Base-by-base conservation (phyloP, 2,329 filamentous ascomycete species). In the Fusarium ramigenum region DNA sequence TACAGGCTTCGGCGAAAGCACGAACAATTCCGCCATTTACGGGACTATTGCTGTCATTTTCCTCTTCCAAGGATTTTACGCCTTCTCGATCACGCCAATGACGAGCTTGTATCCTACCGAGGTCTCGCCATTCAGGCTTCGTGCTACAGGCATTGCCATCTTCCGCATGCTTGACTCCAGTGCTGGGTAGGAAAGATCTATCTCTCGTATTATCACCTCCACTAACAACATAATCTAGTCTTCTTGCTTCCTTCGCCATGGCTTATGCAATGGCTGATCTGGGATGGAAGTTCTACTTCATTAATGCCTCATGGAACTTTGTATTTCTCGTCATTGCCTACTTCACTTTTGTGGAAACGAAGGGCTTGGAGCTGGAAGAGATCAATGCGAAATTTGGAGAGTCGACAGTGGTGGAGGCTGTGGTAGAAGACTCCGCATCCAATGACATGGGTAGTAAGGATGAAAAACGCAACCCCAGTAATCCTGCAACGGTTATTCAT, bases 271-370 rank as follows among this genome's bases (percentile, higher is more conserved):
- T 60, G 57, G 57, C 57, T 9, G 46, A 60, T 25, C 46, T 60
- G 14, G 57, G 46, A 3, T 60, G 57, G 57, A 60, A 60, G 12
- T 60, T 60, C n/a, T 60, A 60, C 23, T 54, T 60, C 18, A 60
- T 60, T 11, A 60, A 60, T 18, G 57, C 57, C 9, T 60, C 46
- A 1, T 60, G 46, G 46, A 25, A 60, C 15, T 60, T 54, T 2
- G n/a, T 60, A 2, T 60, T 60, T 16, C 57, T 60, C 7, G 18
- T 60, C n/a, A 15, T 60, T 8, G 57, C 57, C 0, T 60, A 54
- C 7, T 60, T 60, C 36, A 42, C 57, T 3, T 60, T 60, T 2
- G 46, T 42, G 21, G 46, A 60, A 14, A 60, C 57, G 2, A 60
- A 60, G 5, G 57, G 57, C 11, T 25, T 60, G 10, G 14, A 54